These are phyloP conservation scores for Spirogloea muscicola DNA, from an alignment of 139 green algal genomes.

Conservation along the genomic window DNA sequence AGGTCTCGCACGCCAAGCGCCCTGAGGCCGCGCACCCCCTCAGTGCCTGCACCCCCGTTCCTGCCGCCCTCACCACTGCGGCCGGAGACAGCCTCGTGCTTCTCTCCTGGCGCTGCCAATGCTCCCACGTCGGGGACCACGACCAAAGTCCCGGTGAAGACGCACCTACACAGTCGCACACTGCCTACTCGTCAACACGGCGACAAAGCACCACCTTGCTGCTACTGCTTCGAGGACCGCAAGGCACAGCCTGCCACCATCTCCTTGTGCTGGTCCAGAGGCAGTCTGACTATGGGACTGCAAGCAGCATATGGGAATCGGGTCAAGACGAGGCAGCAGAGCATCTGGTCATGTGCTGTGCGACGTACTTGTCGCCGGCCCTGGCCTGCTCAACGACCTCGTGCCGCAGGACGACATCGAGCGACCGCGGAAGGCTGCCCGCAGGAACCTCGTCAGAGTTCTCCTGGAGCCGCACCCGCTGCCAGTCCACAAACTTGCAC, in stretches of 20 bases:
- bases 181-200: background rate
- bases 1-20: constrained; percentile 79
- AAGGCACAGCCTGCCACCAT: too few species aligned
- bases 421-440: constrained; percentile 84
- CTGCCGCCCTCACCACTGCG: constrained; percentile 24
- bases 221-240: too few species aligned
- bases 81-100: constrained; percentile 20
- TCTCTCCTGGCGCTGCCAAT: constrained; percentile 59
- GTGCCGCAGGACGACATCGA: constrained; percentile 93
- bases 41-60: background rate
- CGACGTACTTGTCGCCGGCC: constrained; percentile 89
- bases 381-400: constrained; percentile 86
- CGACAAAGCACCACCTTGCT: background rate
- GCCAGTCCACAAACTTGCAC: constrained; percentile 96
- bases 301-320: too few species aligned
- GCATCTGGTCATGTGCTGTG: too few species aligned
- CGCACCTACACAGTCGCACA: background rate
- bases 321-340: too few species aligned
- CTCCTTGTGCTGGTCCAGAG: too few species aligned
- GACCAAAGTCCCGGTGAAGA: constrained; percentile 89
- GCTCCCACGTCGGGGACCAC: constrained; percentile 88
- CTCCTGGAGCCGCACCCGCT: constrained; percentile 94
- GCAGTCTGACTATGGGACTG: too few species aligned
- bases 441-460: constrained; percentile 79
- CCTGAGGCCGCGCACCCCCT: constrained; percentile 73